phyloP scores from a whole-genome alignment of 768 basidiomycete species.

The Leucogyrophana mollusca region DNA sequence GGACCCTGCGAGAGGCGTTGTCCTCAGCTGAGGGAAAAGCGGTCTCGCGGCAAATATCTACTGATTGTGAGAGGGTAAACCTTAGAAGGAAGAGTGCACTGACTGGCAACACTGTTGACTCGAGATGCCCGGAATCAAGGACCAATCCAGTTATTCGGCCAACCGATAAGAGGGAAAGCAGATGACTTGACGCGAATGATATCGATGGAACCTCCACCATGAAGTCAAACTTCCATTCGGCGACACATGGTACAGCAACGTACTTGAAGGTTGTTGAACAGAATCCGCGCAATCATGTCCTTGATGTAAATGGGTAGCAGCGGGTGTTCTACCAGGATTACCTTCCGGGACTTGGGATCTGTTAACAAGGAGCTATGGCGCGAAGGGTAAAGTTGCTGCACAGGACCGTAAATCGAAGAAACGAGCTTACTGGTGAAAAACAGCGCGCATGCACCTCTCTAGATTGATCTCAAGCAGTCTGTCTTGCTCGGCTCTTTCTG shows the following conservation, averaged over 20 bases:
- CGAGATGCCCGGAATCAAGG: constrained; percentile 89
- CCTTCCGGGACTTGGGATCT: constrained; percentile 93
- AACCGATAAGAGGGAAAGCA: constrained; percentile 80
- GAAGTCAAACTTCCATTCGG: neutral
- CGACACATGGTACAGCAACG: constrained; percentile 10
- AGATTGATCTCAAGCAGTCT: constrained; percentile 67
- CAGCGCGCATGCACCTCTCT: constrained; percentile 66
- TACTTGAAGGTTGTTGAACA: constrained; percentile 91
- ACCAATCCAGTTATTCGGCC: constrained; percentile 94
- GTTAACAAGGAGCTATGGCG: constrained; percentile 78
- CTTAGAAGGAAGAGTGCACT: constrained; percentile 23
- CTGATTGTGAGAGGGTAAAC: constrained; percentile 1
- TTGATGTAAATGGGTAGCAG: constrained; percentile 85
- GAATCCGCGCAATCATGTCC: constrained; percentile 77
- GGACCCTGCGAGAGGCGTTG: constrained; percentile 86
- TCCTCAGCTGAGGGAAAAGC: constrained; percentile 75
- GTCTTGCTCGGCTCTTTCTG: constrained; percentile 70
- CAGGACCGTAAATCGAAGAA: neutral
- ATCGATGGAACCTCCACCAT: constrained; percentile 79
- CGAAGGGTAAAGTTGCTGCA: constrained; percentile 18
- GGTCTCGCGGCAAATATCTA: constrained; percentile 92
- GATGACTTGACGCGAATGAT: constrained; percentile 87
- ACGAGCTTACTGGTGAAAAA: constrained; percentile 80
- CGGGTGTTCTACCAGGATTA: constrained; percentile 90
- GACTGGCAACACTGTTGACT: constrained; percentile 87